Conservation (phyloP, 352 stramenopile species). For the Phytophthora pini region DNA sequence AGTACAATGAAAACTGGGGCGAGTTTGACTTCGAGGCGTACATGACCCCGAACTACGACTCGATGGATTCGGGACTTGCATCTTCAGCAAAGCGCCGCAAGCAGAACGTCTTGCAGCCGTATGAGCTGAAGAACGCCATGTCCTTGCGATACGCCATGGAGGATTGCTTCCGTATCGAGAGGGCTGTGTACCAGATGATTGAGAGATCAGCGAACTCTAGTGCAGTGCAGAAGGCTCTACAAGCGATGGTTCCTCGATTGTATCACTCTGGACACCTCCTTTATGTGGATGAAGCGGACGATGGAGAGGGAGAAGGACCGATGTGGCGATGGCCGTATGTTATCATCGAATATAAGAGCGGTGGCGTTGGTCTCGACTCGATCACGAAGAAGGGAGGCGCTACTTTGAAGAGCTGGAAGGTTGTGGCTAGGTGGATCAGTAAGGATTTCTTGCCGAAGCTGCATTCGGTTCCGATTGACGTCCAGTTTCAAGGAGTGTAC, state of each 20-base stretch:
- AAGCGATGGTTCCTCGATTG: constrained; percentile 53
- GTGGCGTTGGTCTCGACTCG: constrained; percentile 55
- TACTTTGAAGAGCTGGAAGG: constrained; percentile 55
- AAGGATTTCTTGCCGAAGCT: constrained; percentile 63
- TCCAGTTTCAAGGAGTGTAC: constrained; percentile 53
- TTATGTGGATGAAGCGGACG: constrained; percentile 68
- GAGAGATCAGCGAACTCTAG: constrained; percentile 12
- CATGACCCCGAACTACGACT: constrained; percentile 60
- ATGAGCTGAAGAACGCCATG: constrained; percentile 67
- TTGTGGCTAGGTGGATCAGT: constrained; percentile 68
- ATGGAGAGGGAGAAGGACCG: constrained; percentile 63
- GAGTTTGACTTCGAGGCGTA: constrained; percentile 80
- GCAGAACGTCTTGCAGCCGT: constrained; percentile 42
- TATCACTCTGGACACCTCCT: constrained; percentile 62
- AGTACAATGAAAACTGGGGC: constrained; percentile 85
- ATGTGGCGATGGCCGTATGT: constrained; percentile 90
- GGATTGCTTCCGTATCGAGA: constrained; percentile 77
- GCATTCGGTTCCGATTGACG: constrained; percentile 62
- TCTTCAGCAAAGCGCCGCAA: constrained; percentile 53
- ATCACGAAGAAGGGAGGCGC: constrained; percentile 61
- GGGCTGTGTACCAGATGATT: constrained; percentile 65
- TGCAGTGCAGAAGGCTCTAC: constrained; percentile 19
- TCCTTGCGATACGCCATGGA: constrained; percentile 77
- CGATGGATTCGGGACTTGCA: constrained; percentile 7
- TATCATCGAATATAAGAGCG: constrained; percentile 71